phyloP scores from a whole-genome alignment of 345 rosid species.

The Angophora floribunda region DNA sequence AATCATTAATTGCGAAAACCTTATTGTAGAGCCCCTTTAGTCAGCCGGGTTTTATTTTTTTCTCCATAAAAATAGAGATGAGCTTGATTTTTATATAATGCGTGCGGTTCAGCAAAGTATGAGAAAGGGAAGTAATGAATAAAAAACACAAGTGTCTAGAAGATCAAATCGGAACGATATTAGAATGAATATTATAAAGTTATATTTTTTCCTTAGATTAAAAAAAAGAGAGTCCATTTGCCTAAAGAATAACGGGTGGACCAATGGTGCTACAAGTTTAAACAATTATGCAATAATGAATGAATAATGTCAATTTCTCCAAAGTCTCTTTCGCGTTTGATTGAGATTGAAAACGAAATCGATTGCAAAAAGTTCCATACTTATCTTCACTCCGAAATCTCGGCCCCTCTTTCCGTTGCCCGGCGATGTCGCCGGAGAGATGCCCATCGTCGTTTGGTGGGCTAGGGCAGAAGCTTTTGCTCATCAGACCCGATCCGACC shows the following conservation, averaged over 20 bases:
- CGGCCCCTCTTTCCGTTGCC: background rate
- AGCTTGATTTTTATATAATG: background rate
- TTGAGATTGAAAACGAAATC: background rate
- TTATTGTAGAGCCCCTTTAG: background rate
- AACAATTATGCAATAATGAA: background rate
- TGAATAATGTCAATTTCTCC: background rate
- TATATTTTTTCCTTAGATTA: background rate
- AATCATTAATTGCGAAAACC: background rate
- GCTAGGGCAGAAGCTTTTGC: background rate
- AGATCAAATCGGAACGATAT: background rate
- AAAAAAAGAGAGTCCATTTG: background rate
- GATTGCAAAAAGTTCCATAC: background rate
- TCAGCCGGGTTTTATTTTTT: background rate
- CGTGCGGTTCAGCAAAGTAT: background rate
- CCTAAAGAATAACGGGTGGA: background rate
- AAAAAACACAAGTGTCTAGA: background rate
- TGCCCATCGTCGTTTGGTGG: background rate
- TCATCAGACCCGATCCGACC: too few relatives aligned
- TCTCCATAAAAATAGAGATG: background rate
- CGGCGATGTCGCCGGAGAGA: background rate
- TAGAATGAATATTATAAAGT: background rate
- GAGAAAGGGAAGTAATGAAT: background rate
- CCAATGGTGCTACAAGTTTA: background rate
- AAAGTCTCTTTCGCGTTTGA: background rate
- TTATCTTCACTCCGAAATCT: background rate